Evolutionary conservation across 2,329 filamentous ascomycete genomes (phyloP).

Genomic region (Mycosphaerella arachidis): DNA sequence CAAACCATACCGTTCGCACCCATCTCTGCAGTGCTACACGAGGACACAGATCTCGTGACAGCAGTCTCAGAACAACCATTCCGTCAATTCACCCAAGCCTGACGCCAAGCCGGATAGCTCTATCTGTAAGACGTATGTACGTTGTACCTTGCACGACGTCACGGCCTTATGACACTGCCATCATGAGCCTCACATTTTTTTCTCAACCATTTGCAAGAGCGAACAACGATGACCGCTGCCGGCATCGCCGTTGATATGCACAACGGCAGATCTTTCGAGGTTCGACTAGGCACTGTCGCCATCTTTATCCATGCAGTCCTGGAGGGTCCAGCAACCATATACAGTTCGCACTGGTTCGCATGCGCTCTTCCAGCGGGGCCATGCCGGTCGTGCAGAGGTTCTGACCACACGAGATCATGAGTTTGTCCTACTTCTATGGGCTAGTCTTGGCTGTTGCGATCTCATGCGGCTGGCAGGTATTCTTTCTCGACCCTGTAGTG

Average conservation of each 20-base stretch:
- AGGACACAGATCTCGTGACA: background rate
- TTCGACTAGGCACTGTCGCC: background rate
- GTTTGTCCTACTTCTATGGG: background rate
- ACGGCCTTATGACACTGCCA: background rate
- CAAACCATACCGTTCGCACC: background rate
- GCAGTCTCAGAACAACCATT: background rate
- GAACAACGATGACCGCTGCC: background rate
- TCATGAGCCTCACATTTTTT: background rate
- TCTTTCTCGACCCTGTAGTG: background rate
- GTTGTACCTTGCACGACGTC: background rate
- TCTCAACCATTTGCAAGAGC: background rate
- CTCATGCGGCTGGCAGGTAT: background rate
- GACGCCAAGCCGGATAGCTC: background rate
- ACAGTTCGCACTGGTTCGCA: conserved; percentile 5
- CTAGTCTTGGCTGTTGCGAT: background rate
- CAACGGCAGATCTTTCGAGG: background rate
- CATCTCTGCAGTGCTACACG: background rate
- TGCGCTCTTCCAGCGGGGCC: background rate
- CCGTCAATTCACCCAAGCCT: background rate
- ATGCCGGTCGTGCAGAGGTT: background rate
- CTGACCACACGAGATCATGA: background rate
- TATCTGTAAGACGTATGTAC: background rate
- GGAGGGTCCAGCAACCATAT: background rate
- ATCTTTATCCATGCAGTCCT: background rate
- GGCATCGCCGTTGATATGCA: background rate